Conservation (phyloP, 2,329 filamentous ascomycete species). For the Colletotrichum shisoi region DNA sequence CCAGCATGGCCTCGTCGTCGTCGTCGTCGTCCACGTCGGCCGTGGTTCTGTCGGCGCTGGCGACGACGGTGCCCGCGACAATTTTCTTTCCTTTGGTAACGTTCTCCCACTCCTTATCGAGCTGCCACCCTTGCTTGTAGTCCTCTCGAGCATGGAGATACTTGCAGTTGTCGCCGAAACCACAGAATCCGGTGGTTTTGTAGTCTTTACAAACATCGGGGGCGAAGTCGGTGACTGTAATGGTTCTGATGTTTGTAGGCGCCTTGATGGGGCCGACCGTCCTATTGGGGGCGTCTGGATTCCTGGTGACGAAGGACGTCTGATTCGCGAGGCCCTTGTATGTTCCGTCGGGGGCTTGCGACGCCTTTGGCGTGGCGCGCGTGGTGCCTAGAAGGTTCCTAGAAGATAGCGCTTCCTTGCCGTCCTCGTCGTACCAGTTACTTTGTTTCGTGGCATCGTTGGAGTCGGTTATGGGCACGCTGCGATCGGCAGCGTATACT, state of each 20-base stretch:
- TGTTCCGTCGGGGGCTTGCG: slow-evolving; percentile 64
- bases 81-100: slow-evolving; percentile 75
- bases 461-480: slow-evolving; percentile 67
- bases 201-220: slow-evolving; percentile 92
- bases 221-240: slow-evolving; percentile 88
- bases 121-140: slow-evolving; percentile 91
- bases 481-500: slow-evolving; percentile 68
- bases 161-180: slow-evolving; percentile 76
- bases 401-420: slow-evolving; percentile 54
- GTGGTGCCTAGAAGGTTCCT: slow-evolving; percentile 69
- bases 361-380: slow-evolving; percentile 45
- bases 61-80: slow-evolving; percentile 66
- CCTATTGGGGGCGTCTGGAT: slow-evolving; percentile 73
- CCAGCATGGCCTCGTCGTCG: slow-evolving; percentile 74
- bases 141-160: slow-evolving; percentile 79
- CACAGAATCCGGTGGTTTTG: slow-evolving; percentile 66
- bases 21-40: slow-evolving; percentile 54
- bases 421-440: slow-evolving; percentile 88
- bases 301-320: slow-evolving; percentile 79
- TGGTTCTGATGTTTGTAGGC: slow-evolving; percentile 86
- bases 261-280: slow-evolving; percentile 87
- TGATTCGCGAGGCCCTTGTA: slow-evolving; percentile 81
- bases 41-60: slow-evolving; percentile 62
- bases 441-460: slow-evolving; percentile 90
- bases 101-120: slow-evolving; percentile 93